These are phyloP conservation scores for Xylaria flabelliformis DNA, from an alignment of 495 filamentous ascomycete species.

Conservation along the genomic window DNA sequence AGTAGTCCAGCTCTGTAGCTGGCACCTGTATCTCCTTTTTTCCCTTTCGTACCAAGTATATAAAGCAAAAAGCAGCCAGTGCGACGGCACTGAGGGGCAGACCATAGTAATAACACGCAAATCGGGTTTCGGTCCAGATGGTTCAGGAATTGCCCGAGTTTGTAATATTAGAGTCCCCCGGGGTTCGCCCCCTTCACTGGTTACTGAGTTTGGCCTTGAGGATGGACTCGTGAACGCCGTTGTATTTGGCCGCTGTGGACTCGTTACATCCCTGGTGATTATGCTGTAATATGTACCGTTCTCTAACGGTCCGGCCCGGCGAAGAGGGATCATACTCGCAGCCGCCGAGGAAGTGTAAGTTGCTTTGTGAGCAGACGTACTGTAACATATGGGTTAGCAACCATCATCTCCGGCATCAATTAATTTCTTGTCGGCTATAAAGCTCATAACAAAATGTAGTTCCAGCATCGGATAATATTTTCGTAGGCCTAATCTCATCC, in stretches of 20 bases:
- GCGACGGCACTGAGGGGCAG: background rate
- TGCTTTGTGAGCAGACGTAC: conserved; percentile 1
- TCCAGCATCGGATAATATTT: background rate
- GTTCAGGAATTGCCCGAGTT: background rate
- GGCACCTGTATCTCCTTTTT: background rate
- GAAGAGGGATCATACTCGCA: conserved; percentile 13
- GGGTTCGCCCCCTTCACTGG: background rate
- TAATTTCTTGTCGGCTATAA: background rate
- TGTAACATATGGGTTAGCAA: background rate
- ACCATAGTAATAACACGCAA: background rate
- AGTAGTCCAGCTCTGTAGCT: background rate
- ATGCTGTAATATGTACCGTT: background rate
- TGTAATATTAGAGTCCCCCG: background rate
- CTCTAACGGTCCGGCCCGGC: background rate
- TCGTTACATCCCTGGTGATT: background rate
- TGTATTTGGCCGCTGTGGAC: background rate
- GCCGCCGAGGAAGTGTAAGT: conserved; percentile 3
- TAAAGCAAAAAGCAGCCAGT: background rate
- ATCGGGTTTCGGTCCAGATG: background rate
- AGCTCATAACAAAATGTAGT: background rate
- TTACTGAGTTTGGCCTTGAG: background rate
- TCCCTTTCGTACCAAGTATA: background rate
- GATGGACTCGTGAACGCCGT: background rate
- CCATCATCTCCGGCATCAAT: background rate
- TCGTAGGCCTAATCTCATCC: background rate